phyloP scores from a whole-genome alignment of 2,329 filamentous ascomycete genomes.

The Monilinia polystroma region DNA sequence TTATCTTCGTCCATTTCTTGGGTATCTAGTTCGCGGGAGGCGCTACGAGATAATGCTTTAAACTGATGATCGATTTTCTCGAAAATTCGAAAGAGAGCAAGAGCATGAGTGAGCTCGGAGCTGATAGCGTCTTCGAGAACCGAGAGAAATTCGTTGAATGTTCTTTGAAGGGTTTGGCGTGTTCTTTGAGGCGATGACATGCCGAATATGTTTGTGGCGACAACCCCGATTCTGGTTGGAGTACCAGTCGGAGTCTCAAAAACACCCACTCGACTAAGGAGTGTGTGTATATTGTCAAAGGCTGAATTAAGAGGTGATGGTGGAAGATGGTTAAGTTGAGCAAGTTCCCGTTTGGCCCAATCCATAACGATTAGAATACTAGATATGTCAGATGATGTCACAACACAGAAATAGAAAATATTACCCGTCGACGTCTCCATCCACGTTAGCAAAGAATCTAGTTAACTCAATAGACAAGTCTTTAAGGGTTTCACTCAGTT shows the following conservation, averaged over 20 bases:
- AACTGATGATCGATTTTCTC: slow-evolving; percentile 90
- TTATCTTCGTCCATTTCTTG: slow-evolving; percentile 82
- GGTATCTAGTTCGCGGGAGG: slow-evolving; percentile 76
- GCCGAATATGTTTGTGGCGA: slow-evolving; percentile 75
- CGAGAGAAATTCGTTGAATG: slow-evolving; percentile 82
- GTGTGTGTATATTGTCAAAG: slow-evolving; percentile 79
- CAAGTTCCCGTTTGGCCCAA: slow-evolving; percentile 85
- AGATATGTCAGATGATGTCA: slow-evolving; percentile 31
- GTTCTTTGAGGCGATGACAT: slow-evolving; percentile 79
- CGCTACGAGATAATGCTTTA: slow-evolving; percentile 79
- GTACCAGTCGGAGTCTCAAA: slow-evolving; percentile 54
- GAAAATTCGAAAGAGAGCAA: slow-evolving; percentile 83
- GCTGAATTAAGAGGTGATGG: slow-evolving; percentile 65
- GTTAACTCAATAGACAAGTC: slow-evolving; percentile 81
- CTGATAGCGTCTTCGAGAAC: slow-evolving; percentile 88
- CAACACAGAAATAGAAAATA: slow-evolving; percentile 33
- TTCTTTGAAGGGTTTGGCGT: slow-evolving; percentile 75
- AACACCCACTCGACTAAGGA: slow-evolving; percentile 65
- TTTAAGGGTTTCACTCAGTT: slow-evolving; percentile 81
- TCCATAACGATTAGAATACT: slow-evolving; percentile 94
- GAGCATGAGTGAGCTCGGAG: slow-evolving; percentile 76
- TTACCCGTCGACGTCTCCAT: slow-evolving; percentile 84
- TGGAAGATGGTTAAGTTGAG: slow-evolving; percentile 62
- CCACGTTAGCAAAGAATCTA: slow-evolving; percentile 88
- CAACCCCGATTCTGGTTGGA: slow-evolving; percentile 66